Conservation (phyloP, 78 protist species). For the Paratrimastix pyriformis region DNA sequence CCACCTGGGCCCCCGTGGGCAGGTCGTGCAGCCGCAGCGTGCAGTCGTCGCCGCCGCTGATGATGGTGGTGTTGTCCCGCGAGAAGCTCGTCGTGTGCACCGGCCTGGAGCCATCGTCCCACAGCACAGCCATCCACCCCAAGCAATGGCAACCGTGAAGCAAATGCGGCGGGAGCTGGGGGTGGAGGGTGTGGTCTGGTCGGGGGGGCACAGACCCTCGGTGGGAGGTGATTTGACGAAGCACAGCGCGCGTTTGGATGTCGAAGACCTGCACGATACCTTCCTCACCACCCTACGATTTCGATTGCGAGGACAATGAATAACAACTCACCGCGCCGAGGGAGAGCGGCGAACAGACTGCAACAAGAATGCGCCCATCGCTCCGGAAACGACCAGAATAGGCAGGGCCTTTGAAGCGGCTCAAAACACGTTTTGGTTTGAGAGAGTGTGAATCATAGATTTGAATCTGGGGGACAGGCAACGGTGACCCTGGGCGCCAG, state of each 20-base stretch:
- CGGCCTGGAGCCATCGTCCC: too few species aligned
- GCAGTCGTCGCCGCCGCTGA: conserved; percentile 25
- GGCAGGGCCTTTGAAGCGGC: conserved; percentile 11
- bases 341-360: not conserved
- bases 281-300: not conserved
- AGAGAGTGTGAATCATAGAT: not conserved
- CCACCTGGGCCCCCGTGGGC: not conserved
- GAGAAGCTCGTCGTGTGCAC: not conserved
- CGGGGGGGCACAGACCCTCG: not conserved
- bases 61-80: not conserved
- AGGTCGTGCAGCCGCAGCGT: conserved; percentile 16
- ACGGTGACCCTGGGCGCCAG: too few species aligned
- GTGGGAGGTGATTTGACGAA: conserved; percentile 18
- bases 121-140: too few species aligned
- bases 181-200: not conserved
- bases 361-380: conserved; percentile 35
- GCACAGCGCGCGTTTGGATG: not conserved
- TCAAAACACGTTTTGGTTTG: not conserved
- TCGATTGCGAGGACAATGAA: not conserved
- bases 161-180: too few species aligned
- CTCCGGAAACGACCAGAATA: not conserved
- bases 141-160: too few species aligned
- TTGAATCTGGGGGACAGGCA: not conserved
- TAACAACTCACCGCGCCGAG: not conserved
- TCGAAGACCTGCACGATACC: conserved; percentile 8